phyloP scores from a whole-genome alignment of 495 filamentous ascomycete species.

The Aspergillus cristatus region DNA sequence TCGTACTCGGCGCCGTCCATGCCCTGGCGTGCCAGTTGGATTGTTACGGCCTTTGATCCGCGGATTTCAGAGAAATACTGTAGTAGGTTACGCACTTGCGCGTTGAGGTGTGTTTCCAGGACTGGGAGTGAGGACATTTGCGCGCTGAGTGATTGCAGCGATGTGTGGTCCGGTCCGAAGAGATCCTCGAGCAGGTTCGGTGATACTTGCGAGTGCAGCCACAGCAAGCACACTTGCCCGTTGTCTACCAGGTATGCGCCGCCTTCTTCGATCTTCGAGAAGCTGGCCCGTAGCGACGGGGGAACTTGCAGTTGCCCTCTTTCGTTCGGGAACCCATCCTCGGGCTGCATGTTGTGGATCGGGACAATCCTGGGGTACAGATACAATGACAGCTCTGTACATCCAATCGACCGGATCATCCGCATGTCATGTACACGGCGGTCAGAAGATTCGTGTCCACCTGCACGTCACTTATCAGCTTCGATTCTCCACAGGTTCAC shows the following conservation, averaged over 20 bases:
- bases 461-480: conserved; percentile 14
- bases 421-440: conserved; percentile 85
- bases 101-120: conserved; percentile 87
- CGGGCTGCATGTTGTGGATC: conserved; percentile 68
- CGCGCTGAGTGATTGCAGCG: conserved; percentile 67
- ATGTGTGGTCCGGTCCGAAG: conserved; percentile 68
- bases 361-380: conserved; percentile 92
- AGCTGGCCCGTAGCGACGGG: conserved; percentile 66
- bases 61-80: conserved; percentile 74
- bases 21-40: conserved; percentile 89
- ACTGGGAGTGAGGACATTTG: conserved; percentile 61
- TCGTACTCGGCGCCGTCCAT: conserved; percentile 94
- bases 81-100: conserved; percentile 87
- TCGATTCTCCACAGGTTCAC: background rate
- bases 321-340: conserved; percentile 81
- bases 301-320: conserved; percentile 75
- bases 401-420: conserved; percentile 78
- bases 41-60: conserved; percentile 76
- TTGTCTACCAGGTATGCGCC: conserved; percentile 98
- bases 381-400: conserved; percentile 78
- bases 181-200: conserved; percentile 83
- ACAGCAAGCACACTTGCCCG: conserved; percentile 81
- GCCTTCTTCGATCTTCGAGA: conserved; percentile 82
- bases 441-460: conserved; percentile 83
- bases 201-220: conserved; percentile 70